These are phyloP conservation scores for Marasmius sp. DNA, from an alignment of 1,284 basidiomycete genomes.

Conservation along the genomic window DNA sequence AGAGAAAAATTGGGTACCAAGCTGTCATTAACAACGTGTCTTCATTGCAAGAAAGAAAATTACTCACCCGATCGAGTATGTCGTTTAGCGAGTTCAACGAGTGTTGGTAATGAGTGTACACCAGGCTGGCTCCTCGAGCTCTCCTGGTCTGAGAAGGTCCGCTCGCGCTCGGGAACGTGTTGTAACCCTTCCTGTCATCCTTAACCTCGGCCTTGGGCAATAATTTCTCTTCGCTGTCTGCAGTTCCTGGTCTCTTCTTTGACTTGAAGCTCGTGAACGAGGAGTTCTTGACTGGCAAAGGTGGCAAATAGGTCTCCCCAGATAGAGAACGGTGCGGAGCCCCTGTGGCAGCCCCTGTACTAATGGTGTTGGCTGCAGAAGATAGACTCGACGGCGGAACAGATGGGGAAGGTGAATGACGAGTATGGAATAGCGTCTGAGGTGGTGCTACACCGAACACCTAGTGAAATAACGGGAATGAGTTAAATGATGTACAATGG, in stretches of 20 bases:
- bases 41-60: not conserved
- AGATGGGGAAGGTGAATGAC: conserved; percentile 43
- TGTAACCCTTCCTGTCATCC: conserved; percentile 18
- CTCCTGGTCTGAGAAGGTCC: conserved; percentile 4
- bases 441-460: conserved; percentile 79
- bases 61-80: conserved; percentile 70
- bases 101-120: conserved; percentile 75
- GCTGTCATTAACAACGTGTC: too few species aligned
- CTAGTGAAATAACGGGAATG: conserved; percentile 34
- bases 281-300: conserved; percentile 31
- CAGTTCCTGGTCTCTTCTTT: conserved; percentile 45
- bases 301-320: conserved; percentile 49
- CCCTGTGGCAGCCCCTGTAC: not conserved
- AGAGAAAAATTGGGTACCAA: too few species aligned
- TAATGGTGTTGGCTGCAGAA: not conserved
- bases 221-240: conserved; percentile 55
- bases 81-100: conserved; percentile 75
- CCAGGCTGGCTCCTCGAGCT: conserved; percentile 35
- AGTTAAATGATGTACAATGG: conserved; percentile 2
- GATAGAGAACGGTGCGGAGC: not conserved
- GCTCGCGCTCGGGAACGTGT: not conserved
- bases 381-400: conserved; percentile 13
- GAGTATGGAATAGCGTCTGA: conserved; percentile 68
- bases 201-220: conserved; percentile 34
- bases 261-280: not conserved